phyloP scores from a whole-genome alignment of 2,329 filamentous ascomycete species.

The Periconia sp. region DNA sequence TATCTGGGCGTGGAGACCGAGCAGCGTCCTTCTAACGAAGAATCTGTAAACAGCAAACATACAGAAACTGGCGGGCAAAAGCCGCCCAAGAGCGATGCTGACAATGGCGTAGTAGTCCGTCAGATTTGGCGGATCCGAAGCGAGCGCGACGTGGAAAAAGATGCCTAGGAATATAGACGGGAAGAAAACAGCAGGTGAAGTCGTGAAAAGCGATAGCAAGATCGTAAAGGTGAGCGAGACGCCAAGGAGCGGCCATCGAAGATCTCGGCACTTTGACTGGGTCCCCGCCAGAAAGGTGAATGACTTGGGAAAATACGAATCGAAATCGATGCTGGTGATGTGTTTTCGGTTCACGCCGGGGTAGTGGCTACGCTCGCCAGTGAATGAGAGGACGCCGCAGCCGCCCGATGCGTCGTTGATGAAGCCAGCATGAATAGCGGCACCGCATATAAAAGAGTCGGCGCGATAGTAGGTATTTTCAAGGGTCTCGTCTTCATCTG shows the following conservation, averaged over 20 bases:
- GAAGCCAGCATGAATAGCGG: conserved; percentile 83
- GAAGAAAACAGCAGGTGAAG: conserved; percentile 81
- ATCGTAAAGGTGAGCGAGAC: conserved; percentile 82
- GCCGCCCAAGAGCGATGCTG: conserved; percentile 78
- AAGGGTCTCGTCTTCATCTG: conserved; percentile 45
- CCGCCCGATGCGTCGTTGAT: conserved; percentile 75
- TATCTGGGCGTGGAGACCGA: conserved; percentile 77
- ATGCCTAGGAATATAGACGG: conserved; percentile 80
- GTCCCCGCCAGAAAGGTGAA: conserved; percentile 76
- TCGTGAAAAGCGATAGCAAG: conserved; percentile 80
- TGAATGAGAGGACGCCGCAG: conserved; percentile 78
- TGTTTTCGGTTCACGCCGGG: conserved; percentile 70
- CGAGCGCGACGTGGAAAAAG: conserved; percentile 89
- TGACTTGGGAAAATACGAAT: conserved; percentile 87
- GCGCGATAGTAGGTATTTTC: conserved; percentile 74
- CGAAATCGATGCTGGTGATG: conserved; percentile 78
- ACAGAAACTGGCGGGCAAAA: conserved; percentile 85
- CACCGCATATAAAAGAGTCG: conserved; percentile 85
- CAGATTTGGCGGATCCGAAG: conserved; percentile 81
- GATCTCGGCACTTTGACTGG: conserved; percentile 73
- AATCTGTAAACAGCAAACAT: conserved; percentile 87
- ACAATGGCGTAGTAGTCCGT: conserved; percentile 72
- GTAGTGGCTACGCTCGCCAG: conserved; percentile 72
- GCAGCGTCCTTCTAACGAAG: conserved; percentile 75
- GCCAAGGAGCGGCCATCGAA: conserved; percentile 82